These are phyloP conservation scores for Ascochyta lentis DNA, from an alignment of 2,329 filamentous ascomycete species.

Conservation along the genomic window DNA sequence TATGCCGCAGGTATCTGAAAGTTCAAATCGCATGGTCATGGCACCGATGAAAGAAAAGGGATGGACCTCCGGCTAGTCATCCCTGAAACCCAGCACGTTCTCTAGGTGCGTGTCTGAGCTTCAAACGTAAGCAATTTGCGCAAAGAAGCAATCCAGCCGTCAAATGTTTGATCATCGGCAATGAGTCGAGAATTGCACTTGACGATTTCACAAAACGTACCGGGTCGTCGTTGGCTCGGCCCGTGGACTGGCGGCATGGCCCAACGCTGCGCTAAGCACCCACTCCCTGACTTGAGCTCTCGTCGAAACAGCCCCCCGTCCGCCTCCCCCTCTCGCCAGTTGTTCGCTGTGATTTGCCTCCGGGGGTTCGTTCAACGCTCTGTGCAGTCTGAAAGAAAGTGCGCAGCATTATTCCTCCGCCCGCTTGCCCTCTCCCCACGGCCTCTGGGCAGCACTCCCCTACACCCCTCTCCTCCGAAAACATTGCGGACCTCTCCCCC, in stretches of 20 bases:
- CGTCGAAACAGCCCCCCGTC: constrained; percentile 23
- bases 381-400: constrained; percentile 25
- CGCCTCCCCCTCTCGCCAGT: constrained; percentile 23
- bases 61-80: constrained; percentile 5
- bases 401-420: constrained; percentile 18
- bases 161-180: constrained; percentile 1
- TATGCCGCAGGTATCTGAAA: background rate
- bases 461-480: constrained; percentile 19
- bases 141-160: background rate
- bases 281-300: constrained; percentile 39
- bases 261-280: constrained; percentile 14
- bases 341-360: constrained; percentile 22
- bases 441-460: constrained; percentile 18
- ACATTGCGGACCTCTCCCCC: constrained; percentile 24
- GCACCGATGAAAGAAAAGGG: constrained; percentile 2
- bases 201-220: constrained; percentile 3
- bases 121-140: background rate
- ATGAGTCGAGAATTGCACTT: background rate
- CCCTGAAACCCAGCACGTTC: constrained; percentile 12
- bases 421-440: constrained; percentile 18
- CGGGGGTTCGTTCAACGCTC: constrained; percentile 18
- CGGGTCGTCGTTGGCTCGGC: constrained; percentile 17
- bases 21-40: background rate
- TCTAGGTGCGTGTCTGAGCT: constrained; percentile 4
- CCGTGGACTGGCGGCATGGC: constrained; percentile 18